Evolutionary conservation across 2,329 filamentous ascomycete genomes (phyloP), one percentile per base, ranked within the genome.

Genomic region (Monilinia vaccinii-corymbosi): DNA sequence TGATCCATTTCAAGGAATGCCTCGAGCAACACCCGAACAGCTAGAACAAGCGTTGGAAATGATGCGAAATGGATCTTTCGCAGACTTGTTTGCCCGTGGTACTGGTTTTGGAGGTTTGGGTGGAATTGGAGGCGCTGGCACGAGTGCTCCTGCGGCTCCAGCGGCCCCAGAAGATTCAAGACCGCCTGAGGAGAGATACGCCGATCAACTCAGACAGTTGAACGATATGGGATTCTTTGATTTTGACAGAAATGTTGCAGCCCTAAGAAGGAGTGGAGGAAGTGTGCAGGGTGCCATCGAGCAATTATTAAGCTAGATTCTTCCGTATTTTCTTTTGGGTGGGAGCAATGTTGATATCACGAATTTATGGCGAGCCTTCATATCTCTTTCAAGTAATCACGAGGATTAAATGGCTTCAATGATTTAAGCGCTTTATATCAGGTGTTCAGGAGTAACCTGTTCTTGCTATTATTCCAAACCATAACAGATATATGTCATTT

Each of bases 141-240:
- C 75, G 8, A 74, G 81, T 63, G 76, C 75, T 9, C 56, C 56
- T 18, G 69, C 70, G 3, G 73, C 82, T 23, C 88, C 91, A 5
- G 75, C 81, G 3, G 94, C 82, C 21, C 88, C 91, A 6, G 75
- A 81, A 3, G 94, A 99, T 75, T 96, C 81, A 70, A 82, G 93
- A 63, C 92, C 94, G 5, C 93, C 94, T 0, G 94, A 99, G 78
- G 94, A 97, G 75, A 80, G 90, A 61, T 99, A 96, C 69, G 91
- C 89, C 3, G 86, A 89, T 36, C 93, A 99, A 75, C 78, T 99
- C 53, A 81, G 91, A 62, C 91, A 97, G 75, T 77, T 99, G 64
- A 99, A 99, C 73, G 94, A 97, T 66, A 99, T 99, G 94, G 94
- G 94, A 3, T 99, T 99, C 76, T 96, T 85, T 72, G 92, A 99